Evolutionary conservation across 768 basidiomycete species (phyloP).

Genomic region (Lyophyllum semitale): DNA sequence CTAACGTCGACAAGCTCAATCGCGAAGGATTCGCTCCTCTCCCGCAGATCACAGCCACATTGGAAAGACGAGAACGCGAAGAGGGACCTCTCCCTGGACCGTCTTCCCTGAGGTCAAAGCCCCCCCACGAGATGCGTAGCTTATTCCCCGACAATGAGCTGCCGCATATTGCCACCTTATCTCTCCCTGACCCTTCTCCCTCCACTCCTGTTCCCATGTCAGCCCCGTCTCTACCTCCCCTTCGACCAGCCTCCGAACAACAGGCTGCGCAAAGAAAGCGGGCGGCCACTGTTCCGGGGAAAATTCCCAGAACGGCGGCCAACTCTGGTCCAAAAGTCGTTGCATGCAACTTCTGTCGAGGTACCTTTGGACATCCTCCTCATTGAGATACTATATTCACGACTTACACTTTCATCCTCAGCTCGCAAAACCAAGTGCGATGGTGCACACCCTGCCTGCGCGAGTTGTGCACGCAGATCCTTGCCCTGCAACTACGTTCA

Average conservation of each 20-base stretch:
- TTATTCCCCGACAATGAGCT: constrained; percentile 64
- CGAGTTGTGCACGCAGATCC: constrained; percentile 77
- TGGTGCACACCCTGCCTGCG: constrained; percentile 82
- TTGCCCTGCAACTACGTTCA: constrained; percentile 83
- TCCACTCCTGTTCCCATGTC: constrained; percentile 60
- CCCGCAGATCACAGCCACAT: constrained; percentile 39
- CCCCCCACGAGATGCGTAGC: constrained; percentile 37
- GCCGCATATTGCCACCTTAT: constrained; percentile 72
- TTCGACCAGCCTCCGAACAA: constrained; percentile 67
- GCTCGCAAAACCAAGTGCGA: constrained; percentile 91
- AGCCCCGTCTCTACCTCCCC: constrained; percentile 62
- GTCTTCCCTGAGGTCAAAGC: constrained; percentile 40
- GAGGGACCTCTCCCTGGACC: constrained; percentile 41
- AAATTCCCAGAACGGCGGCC: constrained; percentile 55
- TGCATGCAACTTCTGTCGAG: constrained; percentile 88
- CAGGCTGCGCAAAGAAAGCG: constrained; percentile 72
- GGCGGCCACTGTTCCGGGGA: constrained; percentile 67
- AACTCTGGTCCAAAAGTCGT: constrained; percentile 84
- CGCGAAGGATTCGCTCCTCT: constrained; percentile 41
- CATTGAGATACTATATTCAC: neutral
- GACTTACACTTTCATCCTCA: constrained; percentile 27
- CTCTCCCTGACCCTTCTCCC: constrained; percentile 58
- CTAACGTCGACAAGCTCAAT: constrained; percentile 46
- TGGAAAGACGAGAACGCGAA: constrained; percentile 52
- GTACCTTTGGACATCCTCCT: constrained; percentile 33